Conservation (phyloP, 176 grass and related monocot genomes). For the Pharus latifolius region DNA sequence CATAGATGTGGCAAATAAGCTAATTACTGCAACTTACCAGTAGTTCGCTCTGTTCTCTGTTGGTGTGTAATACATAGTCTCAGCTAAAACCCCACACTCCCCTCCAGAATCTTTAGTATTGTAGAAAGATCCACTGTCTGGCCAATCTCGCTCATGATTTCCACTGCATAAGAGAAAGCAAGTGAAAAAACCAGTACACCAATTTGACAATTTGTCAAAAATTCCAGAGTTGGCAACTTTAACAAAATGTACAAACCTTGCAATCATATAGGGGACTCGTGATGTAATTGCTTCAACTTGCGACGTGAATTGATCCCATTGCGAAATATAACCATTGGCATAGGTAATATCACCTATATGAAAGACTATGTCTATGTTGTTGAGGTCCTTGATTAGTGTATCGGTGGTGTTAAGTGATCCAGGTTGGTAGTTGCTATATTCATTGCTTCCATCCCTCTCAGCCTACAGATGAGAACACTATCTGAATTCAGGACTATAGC, state of each 20-base stretch:
- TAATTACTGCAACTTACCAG: conserved; percentile 28
- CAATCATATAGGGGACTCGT: conserved; percentile 85
- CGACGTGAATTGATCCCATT: conserved; percentile 95
- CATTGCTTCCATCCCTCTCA: conserved; percentile 80
- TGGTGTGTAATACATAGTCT: conserved; percentile 79
- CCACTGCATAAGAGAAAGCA: conserved; percentile 33
- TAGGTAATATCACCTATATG: conserved; percentile 86
- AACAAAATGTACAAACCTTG: conserved; percentile 35
- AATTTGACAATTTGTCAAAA: background rate
- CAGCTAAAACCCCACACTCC: conserved; percentile 68
- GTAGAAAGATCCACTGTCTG: conserved; percentile 69
- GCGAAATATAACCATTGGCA: conserved; percentile 84
- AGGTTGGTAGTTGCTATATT: conserved; percentile 72
- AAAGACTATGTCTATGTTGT: conserved; percentile 78
- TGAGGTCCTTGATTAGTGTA: conserved; percentile 60
- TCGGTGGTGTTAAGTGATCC: conserved; percentile 83
- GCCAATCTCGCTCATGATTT: conserved; percentile 86
- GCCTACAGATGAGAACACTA: conserved; percentile 24
- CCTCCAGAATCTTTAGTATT: conserved; percentile 62
- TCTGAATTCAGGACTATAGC: background rate
- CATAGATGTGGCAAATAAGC: background rate
- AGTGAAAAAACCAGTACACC: background rate
- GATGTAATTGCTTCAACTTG: conserved; percentile 78
- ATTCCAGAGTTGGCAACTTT: background rate
- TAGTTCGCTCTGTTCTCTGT: conserved; percentile 74